These are phyloP conservation scores for Fusarium drepaniforme DNA, from an alignment of 2,329 filamentous ascomycete species.

Conservation along the genomic window DNA sequence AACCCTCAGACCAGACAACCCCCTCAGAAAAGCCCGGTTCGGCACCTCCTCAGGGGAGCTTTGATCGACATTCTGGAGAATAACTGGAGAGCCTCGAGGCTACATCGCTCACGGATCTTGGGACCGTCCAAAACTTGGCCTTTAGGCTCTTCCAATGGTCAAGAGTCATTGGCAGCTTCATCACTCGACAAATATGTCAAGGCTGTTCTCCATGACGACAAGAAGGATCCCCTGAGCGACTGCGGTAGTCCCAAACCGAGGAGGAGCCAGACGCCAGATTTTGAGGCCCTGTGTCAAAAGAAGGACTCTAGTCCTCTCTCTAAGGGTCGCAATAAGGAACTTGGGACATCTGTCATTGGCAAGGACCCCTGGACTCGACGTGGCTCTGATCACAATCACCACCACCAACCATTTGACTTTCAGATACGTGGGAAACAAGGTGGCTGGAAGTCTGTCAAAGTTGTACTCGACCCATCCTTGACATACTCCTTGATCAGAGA, in stretches of 20 bases:
- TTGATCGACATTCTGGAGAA: not conserved
- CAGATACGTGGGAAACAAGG: not conserved
- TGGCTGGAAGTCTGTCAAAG: not conserved
- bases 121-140: not conserved
- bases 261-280: not conserved
- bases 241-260: not conserved
- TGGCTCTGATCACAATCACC: not conserved
- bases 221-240: not conserved
- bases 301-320: not conserved
- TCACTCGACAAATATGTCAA: not conserved
- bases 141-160: not conserved
- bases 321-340: not conserved
- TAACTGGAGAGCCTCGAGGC: not conserved
- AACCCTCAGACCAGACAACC: not conserved
- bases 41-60: not conserved
- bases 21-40: not conserved
- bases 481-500: not conserved
- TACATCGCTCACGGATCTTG: not conserved
- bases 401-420: not conserved
- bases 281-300: too few relatives aligned
- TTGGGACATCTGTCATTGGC: not conserved
- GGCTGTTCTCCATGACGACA: not conserved
- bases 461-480: not conserved
- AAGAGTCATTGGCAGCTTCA: not conserved
- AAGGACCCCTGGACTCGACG: not conserved